Conservation (phyloP, 768 basidiomycete species). For the Rhizopogon salebrosus region DNA sequence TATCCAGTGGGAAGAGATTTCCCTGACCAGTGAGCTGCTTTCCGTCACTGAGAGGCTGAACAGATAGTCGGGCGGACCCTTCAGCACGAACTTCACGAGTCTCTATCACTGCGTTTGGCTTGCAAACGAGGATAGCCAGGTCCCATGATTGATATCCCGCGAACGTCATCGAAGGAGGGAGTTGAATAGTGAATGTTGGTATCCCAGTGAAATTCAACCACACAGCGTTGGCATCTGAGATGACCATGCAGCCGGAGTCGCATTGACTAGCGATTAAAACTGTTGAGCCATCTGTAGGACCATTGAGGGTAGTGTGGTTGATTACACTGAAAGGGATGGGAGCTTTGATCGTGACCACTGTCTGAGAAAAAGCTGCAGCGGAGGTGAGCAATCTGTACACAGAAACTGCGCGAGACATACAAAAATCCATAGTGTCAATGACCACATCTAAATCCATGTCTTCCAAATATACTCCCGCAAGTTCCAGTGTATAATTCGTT, state of each 20-base stretch:
- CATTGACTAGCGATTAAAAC: constrained; percentile 19
- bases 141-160: constrained; percentile 12
- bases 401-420: constrained; percentile 8
- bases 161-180: neutral
- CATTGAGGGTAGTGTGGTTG: constrained; percentile 18
- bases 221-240: neutral
- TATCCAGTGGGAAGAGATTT: constrained; percentile 18
- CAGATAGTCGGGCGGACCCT: constrained; percentile 11
- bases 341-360: neutral
- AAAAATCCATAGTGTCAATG: neutral
- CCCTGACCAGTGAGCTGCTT: constrained; percentile 13
- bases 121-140: constrained; percentile 16
- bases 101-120: constrained; percentile 18
- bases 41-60: constrained; percentile 13
- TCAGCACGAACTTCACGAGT: constrained; percentile 23
- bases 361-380: neutral
- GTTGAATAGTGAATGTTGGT: constrained; percentile 7
- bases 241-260: constrained; percentile 10
- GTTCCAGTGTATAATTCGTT: neutral
- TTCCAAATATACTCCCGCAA: constrained; percentile 11
- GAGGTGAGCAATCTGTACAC: neutral
- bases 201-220: constrained; percentile 13
- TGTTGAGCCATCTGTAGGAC: constrained; percentile 16
- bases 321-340: constrained; percentile 2
- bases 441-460: constrained; percentile 16